Conservation (phyloP, 352 stramenopile species). For the Phytophthora idaei region DNA sequence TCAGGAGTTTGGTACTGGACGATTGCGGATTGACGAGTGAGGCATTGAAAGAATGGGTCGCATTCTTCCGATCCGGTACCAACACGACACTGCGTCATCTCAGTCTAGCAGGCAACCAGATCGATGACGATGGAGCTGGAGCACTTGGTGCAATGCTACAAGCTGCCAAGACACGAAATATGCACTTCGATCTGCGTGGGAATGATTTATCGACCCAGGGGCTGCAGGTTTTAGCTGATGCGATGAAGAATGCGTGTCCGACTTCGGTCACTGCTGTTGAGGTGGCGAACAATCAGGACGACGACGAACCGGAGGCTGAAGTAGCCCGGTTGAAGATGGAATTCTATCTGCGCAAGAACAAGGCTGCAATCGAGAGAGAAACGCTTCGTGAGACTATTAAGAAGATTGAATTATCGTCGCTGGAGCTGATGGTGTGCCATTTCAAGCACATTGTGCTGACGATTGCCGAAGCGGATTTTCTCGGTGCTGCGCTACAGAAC, state of each 20-base stretch:
- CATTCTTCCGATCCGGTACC: conserved; percentile 28
- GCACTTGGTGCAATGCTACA: conserved; percentile 35
- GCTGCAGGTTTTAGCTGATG: conserved; percentile 33
- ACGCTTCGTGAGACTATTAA: conserved; percentile 16
- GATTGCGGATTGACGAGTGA: conserved; percentile 42
- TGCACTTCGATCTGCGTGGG: conserved; percentile 40
- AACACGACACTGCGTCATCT: conserved; percentile 37
- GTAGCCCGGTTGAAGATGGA: conserved; percentile 36
- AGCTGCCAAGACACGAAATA: conserved; percentile 16
- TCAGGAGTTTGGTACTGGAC: conserved; percentile 33
- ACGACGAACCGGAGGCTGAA: conserved; percentile 29
- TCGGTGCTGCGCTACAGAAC: conserved; percentile 28
- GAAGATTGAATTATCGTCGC: conserved; percentile 29
- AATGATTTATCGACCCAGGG: conserved; percentile 35
- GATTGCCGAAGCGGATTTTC: conserved; percentile 40
- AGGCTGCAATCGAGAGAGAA: conserved; percentile 16
- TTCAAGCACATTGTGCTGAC: conserved; percentile 45
- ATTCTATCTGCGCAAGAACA: conserved; percentile 47
- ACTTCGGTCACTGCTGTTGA: conserved; percentile 29
- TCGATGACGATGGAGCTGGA: conserved; percentile 39
- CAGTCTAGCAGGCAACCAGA: conserved; percentile 49
- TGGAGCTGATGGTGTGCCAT: conserved; percentile 35
- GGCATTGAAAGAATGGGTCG: conserved; percentile 33
- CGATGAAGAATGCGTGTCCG: conserved; percentile 29
- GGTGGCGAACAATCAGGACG: conserved; percentile 43